Base-by-base conservation (phyloP, 225 moss, liverwort and hornwort species). In the Neckera pumila region DNA sequence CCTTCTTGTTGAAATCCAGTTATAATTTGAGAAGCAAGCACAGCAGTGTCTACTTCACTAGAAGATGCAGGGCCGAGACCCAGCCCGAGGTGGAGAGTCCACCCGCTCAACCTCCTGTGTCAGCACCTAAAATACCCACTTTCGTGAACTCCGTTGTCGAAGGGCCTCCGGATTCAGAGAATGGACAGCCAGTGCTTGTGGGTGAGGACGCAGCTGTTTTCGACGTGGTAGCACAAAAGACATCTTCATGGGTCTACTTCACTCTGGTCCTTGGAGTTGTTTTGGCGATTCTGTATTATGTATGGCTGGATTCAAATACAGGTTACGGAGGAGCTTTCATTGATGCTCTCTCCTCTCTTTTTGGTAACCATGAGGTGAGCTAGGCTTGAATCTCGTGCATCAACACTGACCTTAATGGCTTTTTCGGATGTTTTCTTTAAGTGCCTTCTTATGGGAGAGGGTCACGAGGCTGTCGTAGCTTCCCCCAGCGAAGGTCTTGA, bases 201-300 rank as follows among this genome's bases (percentile, higher is more conserved):
- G 98, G 98, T 62, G 98, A 98, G 86, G 98, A 98, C 57, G 95
- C 97, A 84, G 98, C 90, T 79, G 94, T 94, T 84, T 98, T 98
- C 64, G 82, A 92, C 54, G 91, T 95, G 59, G 87, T 64, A 75
- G 76, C 92, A 14, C 98, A 98, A 76, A 95, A 94, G 93, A 95
- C 96, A 23, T 95, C 98, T 45, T 96, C 98, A 13, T 98, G 98
- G 98, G 80, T 97, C 76, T 92, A 90, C 80, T 98, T 98, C 79
- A 95, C 95, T 83, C 69, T 94, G 43, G 93, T 98, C 72, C 95
- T 98, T 11, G 95, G 95, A 73, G 94, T 96, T n/a, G 97, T 97
- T 17, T 38, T 96, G 85, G 92, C 93, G 56, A 86, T 95, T 89
- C 84, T 98, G 27, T 95, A 98, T 64, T 94, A 94, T 31, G 69